These are phyloP conservation scores for Malus hybrid DNA, from an alignment of 331 rosid species.

Conservation along the genomic window DNA sequence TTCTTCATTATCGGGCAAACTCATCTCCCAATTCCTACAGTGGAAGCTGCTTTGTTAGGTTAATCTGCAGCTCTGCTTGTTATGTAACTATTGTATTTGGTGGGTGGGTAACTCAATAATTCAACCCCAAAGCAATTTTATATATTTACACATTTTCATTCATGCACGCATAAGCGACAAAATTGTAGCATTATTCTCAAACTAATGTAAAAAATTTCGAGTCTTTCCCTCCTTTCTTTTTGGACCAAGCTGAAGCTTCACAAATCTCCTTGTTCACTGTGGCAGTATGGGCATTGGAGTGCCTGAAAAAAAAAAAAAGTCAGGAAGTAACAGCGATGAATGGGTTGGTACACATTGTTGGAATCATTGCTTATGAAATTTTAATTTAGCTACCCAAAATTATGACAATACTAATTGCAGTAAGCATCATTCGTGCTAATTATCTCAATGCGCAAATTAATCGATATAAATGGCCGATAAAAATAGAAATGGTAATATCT, in stretches of 20 bases:
- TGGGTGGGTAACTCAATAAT: too few relatives aligned
- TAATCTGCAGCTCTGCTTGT: not conserved
- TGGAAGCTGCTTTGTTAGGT: slow-evolving; percentile 16
- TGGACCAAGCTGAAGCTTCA: not conserved
- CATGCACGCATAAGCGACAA: not conserved
- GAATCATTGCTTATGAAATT: not conserved
- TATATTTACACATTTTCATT: too few relatives aligned
- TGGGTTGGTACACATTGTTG: not conserved
- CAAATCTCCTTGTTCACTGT: not conserved
- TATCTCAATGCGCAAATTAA: not conserved
- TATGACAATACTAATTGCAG: not conserved
- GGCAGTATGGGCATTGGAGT: not conserved
- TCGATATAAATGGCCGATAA: not conserved
- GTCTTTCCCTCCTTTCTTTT: not conserved
- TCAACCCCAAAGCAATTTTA: not conserved
- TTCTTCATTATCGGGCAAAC: slow-evolving; percentile 46
- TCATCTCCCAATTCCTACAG: slow-evolving; percentile 32
- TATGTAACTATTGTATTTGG: not conserved
- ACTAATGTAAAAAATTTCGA: not conserved
- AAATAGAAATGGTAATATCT: too few relatives aligned
- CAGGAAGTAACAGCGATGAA: not conserved
- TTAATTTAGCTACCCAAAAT: not conserved
- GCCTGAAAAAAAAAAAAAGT: not conserved
- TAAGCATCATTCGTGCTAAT: not conserved
- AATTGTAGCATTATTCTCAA: not conserved